Base-by-base conservation (phyloP, 225 moss, liverwort and hornwort genomes). In the Physcomitrellopsis africana region DNA sequence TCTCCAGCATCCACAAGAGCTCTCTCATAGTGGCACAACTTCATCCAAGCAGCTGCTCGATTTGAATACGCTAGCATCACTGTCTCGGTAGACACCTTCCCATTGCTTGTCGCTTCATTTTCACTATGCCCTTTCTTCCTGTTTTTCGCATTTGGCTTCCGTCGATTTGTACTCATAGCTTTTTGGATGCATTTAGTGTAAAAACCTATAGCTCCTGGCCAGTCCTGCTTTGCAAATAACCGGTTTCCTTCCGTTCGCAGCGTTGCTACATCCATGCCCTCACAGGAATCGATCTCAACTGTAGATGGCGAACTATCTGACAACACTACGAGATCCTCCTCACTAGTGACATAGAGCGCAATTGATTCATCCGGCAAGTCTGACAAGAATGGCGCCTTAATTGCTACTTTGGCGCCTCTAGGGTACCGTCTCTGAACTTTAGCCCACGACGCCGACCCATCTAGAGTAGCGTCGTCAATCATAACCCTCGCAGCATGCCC, bases 11-110 rank as follows among this genome's bases (percentile, higher is more conserved):
- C 92, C 70, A 67, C 13, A 13, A 90, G 64, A 52, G 94, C 90
- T 19, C 76, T 73, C 70, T 90, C 87, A 51, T 79, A 94, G 45
- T 90, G 80, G 1, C 59, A 69, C 8, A 86, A 45, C 78, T 87
- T 90, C 79, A 92, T 83, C 88, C 92, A 91, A 0, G 89, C 92
- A 5, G 94, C 92, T 7, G 96, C 86, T 19, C 94, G 83, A 67
- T 94, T 96, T 0, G 96, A 94, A 70, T 78, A 88, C 12, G 94
- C 92, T 7, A 95, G 81, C 87, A 93, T 85, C 58, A 93, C 77
- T 5, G 88, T 95, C 52, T 89, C 91, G 9, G 61, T 65, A 0
- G 82, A 75, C 32, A 87, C 80, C 45, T 80, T 82, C 11, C 77
- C 78, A 37, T 64, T 69, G 58, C 76, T 78, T 19, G 72, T 42